Conservation (phyloP, 306 rosid genomes). For the Casuarina glauca region DNA sequence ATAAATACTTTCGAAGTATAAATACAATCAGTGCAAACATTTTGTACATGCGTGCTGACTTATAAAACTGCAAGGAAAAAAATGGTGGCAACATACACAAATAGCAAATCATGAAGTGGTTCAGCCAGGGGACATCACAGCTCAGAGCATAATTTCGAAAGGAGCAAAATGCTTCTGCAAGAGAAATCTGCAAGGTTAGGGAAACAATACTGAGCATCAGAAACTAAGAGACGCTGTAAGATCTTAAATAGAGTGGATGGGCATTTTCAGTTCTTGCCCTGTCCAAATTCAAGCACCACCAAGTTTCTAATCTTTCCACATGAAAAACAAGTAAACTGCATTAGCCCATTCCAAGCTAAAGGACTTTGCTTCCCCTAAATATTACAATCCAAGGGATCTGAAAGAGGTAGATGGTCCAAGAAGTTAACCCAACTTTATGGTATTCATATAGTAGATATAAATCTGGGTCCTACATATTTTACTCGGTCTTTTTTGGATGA, state of each 20-base stretch:
- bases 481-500: too few relatives aligned
- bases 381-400: slow-evolving; percentile 2
- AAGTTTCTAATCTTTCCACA: slow-evolving; percentile 37
- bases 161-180: slow-evolving; percentile 67
- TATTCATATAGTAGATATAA: slow-evolving; percentile 21
- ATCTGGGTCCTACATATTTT: slow-evolving; percentile 12
- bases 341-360: slow-evolving; percentile 2
- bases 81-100: slow-evolving; percentile 49
- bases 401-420: slow-evolving; percentile 23
- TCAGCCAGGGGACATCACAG: slow-evolving; percentile 56
- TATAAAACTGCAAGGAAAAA: slow-evolving; percentile 14
- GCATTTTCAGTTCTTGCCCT: slow-evolving; percentile 41
- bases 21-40: too few relatives aligned
- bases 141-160: slow-evolving; percentile 58
- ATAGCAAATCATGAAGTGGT: slow-evolving; percentile 53
- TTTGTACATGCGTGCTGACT: not conserved
- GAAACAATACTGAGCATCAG: slow-evolving; percentile 60
- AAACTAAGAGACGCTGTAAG: slow-evolving; percentile 40
- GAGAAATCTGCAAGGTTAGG: slow-evolving; percentile 73
- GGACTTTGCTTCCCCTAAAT: not conserved
- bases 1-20: too few relatives aligned
- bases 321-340: slow-evolving; percentile 13
- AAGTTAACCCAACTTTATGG: slow-evolving; percentile 18
- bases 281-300: slow-evolving; percentile 34
- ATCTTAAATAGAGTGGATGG: slow-evolving; percentile 42